Evolutionary conservation across 1,139 yeast species (phyloP).

Genomic region (Yamadazyma trypodendri): DNA sequence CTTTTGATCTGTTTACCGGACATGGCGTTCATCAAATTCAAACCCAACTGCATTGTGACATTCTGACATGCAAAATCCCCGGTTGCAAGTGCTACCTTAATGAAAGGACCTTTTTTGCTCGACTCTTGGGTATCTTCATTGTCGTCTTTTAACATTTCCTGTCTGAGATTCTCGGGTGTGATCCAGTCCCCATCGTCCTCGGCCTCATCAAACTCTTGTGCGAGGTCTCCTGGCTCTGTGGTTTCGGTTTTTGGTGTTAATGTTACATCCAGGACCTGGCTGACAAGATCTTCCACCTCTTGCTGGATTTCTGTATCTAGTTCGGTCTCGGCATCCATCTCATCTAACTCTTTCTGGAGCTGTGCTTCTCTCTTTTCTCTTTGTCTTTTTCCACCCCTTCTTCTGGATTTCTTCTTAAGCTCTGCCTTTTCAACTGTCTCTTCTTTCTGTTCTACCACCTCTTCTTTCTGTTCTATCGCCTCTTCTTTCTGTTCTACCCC

Average conservation of each 20-base stretch:
- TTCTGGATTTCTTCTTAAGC: slow-evolving; percentile 42
- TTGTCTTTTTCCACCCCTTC: slow-evolving; percentile 66
- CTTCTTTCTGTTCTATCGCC: slow-evolving; percentile 21
- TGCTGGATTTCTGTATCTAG: background rate
- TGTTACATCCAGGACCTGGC: slow-evolving; percentile 3
- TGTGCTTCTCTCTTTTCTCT: slow-evolving; percentile 53
- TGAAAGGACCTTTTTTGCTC: slow-evolving; percentile 27
- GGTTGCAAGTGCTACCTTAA: slow-evolving; percentile 81
- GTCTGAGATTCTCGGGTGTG: slow-evolving; percentile 78
- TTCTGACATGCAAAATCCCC: slow-evolving; percentile 98
- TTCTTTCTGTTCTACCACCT: slow-evolving; percentile 20
- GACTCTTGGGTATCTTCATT: slow-evolving; percentile 40
- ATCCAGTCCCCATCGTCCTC: slow-evolving; percentile 96
- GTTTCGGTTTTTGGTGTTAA: slow-evolving; percentile 3
- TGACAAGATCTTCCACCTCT: slow-evolving; percentile 7
- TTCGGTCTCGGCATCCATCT: slow-evolving; percentile 10
- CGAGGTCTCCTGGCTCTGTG: slow-evolving; percentile 11
- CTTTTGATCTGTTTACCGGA: slow-evolving; percentile 84
- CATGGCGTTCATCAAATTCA: slow-evolving; percentile 79
- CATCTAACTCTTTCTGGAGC: slow-evolving; percentile 24
- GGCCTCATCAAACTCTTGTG: slow-evolving; percentile 52
- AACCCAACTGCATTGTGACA: slow-evolving; percentile 86
- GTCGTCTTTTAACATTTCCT: slow-evolving; percentile 64
- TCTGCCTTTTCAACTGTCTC: slow-evolving; percentile 8
- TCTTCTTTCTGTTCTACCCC: slow-evolving; percentile 9